These are phyloP conservation scores for Dichotomocladium elegans DNA, from an alignment of 371 early-diverging fungal species.

Conservation along the genomic window DNA sequence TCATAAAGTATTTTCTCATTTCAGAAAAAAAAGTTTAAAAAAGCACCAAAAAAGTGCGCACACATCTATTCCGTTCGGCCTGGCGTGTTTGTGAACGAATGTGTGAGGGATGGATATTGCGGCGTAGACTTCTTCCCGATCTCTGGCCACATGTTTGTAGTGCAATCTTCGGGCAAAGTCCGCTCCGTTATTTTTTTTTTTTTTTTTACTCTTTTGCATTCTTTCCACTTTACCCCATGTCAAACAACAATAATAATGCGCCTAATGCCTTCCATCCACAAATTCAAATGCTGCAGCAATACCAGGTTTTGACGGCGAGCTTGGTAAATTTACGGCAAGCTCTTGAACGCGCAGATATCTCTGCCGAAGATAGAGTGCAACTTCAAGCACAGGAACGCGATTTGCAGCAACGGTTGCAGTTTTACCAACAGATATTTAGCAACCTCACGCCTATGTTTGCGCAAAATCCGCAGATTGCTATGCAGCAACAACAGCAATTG, in stretches of 20 bases:
- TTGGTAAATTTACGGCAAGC: slow-evolving; percentile 26
- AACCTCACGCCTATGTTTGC: slow-evolving; percentile 1
- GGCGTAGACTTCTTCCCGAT: too few species aligned
- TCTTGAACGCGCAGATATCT: slow-evolving; percentile 31
- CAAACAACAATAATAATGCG: not conserved
- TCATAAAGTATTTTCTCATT: too few species aligned
- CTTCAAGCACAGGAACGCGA: slow-evolving; percentile 11
- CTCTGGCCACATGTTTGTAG: too few species aligned
- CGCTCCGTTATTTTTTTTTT: not conserved
- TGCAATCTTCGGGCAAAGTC: too few species aligned
- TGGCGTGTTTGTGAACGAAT: too few species aligned
- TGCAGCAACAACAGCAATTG: not conserved
- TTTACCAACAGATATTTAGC: slow-evolving; percentile 3
- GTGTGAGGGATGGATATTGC: too few species aligned
- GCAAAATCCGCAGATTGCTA: not conserved
- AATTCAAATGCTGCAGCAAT: slow-evolving; percentile 1
- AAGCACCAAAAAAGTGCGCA: too few species aligned
- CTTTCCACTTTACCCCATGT: not conserved
- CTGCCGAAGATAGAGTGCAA: slow-evolving; percentile 28
- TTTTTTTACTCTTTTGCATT: not conserved
- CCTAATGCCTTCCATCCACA: not conserved
- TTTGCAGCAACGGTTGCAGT: slow-evolving; percentile 15
- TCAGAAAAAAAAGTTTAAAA: too few species aligned
- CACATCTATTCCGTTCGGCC: too few species aligned
- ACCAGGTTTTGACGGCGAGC: not conserved